A percentile compares a stretch with the other conserved stretches of the same genome.
Evolutionary conservation across 345 rosid species (phyloP).

Genomic region (Eucalyptus pauciflora): DNA sequence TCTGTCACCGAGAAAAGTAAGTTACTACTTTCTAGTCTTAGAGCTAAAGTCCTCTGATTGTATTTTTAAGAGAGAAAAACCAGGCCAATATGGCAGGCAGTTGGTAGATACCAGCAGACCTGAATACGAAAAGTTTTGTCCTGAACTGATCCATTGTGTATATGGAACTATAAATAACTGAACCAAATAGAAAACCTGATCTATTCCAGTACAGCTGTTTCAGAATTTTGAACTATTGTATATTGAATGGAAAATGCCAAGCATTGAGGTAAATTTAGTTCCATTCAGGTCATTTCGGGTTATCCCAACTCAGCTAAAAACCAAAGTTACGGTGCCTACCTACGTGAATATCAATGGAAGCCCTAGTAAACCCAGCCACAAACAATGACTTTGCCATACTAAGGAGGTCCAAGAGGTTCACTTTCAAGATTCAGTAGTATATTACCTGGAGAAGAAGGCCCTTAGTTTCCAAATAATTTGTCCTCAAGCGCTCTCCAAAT

Average conservation of each 20-base stretch:
- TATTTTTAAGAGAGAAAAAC: neutral
- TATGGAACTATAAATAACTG: neutral
- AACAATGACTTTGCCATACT: neutral
- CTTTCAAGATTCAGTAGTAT: neutral
- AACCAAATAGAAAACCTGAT: neutral
- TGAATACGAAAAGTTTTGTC: neutral
- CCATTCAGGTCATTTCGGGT: neutral
- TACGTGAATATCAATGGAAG: neutral
- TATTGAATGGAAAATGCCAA: neutral
- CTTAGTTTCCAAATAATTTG: conserved; percentile 65
- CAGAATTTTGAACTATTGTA: neutral
- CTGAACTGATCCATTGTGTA: neutral
- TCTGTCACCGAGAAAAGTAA: conserved; percentile 10
- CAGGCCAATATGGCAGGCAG: neutral
- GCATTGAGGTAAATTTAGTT: neutral
- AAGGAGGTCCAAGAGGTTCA: neutral
- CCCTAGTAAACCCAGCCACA: neutral
- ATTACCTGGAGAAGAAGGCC: conserved; percentile 78
- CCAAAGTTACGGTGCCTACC: neutral
- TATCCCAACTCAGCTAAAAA: neutral
- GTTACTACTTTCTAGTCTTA: neutral
- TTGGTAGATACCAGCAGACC: neutral
- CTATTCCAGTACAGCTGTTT: neutral
- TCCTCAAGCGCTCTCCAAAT: conserved; percentile 66
- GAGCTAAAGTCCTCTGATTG: neutral